Evolutionary conservation across 1,139 yeast species (phyloP).

Genomic region (Tardiomyces blankii): DNA sequence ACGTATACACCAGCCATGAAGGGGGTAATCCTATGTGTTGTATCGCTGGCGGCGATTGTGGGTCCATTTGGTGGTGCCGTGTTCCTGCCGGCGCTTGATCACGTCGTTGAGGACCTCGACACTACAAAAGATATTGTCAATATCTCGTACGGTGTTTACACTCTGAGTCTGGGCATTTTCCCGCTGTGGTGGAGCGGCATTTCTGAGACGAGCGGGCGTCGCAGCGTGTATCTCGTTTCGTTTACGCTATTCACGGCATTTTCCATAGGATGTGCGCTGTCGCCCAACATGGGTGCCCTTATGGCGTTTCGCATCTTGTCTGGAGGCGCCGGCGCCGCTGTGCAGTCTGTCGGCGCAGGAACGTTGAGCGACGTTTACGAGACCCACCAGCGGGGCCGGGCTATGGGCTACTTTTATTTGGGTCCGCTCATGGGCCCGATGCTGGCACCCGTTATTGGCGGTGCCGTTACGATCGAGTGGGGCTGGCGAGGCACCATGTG

Average conservation of each 20-base stretch:
- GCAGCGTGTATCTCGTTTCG: slow-evolving; percentile 61
- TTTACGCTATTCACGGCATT: slow-evolving; percentile 54
- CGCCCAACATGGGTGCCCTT: slow-evolving; percentile 50
- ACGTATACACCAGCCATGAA: slow-evolving; percentile 44
- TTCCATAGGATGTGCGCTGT: slow-evolving; percentile 59
- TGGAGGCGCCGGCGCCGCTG: slow-evolving; percentile 79
- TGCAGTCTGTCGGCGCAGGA: slow-evolving; percentile 86
- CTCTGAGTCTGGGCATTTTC: slow-evolving; percentile 62
- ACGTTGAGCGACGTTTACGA: slow-evolving; percentile 66
- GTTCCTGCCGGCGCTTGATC: slow-evolving; percentile 65
- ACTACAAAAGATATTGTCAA: slow-evolving; percentile 55
- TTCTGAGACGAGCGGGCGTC: slow-evolving; percentile 58
- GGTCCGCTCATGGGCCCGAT: slow-evolving; percentile 81
- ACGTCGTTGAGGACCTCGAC: slow-evolving; percentile 42
- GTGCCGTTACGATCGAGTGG: slow-evolving; percentile 59
- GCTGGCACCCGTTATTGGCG: slow-evolving; percentile 72
- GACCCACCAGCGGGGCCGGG: slow-evolving; percentile 61
- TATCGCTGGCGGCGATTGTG: slow-evolving; percentile 64
- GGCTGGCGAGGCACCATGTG: slow-evolving; percentile 90
- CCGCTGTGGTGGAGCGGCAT: slow-evolving; percentile 88
- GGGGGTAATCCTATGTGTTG: slow-evolving; percentile 44
- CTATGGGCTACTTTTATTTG: slow-evolving; percentile 70
- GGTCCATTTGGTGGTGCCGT: slow-evolving; percentile 94
- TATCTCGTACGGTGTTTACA: slow-evolving; percentile 69
- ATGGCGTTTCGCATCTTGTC: slow-evolving; percentile 59